Conservation (phyloP, 2,329 filamentous ascomycete genomes). For the Curvularia verruculosa region DNA sequence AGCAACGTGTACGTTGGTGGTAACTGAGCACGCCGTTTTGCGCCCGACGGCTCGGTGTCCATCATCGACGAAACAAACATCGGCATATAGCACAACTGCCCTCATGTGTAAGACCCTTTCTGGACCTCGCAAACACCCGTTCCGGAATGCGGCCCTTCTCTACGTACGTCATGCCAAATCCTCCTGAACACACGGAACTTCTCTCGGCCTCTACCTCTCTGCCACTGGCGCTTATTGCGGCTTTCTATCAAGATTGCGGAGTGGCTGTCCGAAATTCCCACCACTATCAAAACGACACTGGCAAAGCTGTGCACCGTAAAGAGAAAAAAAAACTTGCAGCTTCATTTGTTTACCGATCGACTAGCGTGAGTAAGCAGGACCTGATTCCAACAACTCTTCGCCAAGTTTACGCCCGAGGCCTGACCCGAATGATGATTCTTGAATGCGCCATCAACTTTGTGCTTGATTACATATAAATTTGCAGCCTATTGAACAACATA, state of each 20-base stretch:
- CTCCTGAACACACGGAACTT: conserved; percentile 3
- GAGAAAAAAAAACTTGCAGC: not conserved
- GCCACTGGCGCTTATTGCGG: not conserved
- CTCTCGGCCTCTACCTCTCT: conserved; percentile 2
- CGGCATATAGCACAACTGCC: not conserved
- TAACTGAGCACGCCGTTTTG: not conserved
- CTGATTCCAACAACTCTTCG: not conserved
- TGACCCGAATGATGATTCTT: not conserved
- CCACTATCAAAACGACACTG: not conserved
- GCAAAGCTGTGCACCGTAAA: not conserved
- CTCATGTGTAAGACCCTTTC: not conserved
- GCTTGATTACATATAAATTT: not conserved
- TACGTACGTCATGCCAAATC: conserved; percentile 15
- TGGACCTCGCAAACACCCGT: conserved; percentile 4
- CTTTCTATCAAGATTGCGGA: not conserved
- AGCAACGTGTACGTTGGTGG: conserved; percentile 2
- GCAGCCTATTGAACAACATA: not conserved
- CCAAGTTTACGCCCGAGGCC: not conserved
- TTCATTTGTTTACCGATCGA: not conserved
- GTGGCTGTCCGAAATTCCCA: not conserved
- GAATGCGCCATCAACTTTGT: not conserved
- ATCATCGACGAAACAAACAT: conserved; percentile 11
- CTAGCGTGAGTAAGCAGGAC: not conserved
- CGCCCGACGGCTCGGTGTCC: not conserved
- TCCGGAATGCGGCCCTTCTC: conserved; percentile 7